Evolutionary conservation across 176 grass and related monocot genomes (phyloP), one percentile per base, ranked within the genome.

Genomic region (Triticum monococcum): DNA sequence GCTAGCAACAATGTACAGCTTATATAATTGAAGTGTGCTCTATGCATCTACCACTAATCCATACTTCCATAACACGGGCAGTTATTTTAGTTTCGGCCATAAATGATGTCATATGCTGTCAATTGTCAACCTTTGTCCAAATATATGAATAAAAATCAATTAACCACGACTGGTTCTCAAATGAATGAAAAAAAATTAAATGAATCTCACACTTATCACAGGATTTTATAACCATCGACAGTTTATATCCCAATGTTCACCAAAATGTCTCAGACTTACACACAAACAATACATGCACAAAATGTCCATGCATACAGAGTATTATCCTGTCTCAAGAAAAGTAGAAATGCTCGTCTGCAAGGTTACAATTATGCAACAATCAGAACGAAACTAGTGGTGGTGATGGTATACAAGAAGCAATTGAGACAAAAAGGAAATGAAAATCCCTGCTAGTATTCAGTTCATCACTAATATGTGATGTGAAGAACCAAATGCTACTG

Each of bases 251-350:
- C 63, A 57, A 26, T 46, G 16, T 76, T 31, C 36, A 70, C 8
- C 24, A 64, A 18, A 60, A 76, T 48, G 10, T 31, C 28, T 6
- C 6, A 52, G 38, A n/a, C 50, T 67, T 81, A 35, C 22, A 69
- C 28, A 86, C 33, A 62, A 82, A 68, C 65, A 64, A 62, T 52
- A 52, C 48, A 54, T 54, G 50, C 50, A 54, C 50, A 54, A 54
- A 54, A 54, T 54, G 50, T 54, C 50, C 50, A 54, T 54, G 50
- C 50, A 54, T 54, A 54, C 50, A n/a, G 52, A 82, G 24, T 63
- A 82, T 14, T 71, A 11, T 74, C 38, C 86, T 8, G 67, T 64
- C 30, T 78, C 31, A 16, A 50, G 59, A 89, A 78, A 78, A 68
- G 16, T 23, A 65, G 18, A 79, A n/a, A 37, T 63, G 33, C 56